Evolutionary conservation across 331 rosid genomes (phyloP).

Genomic region (Quercus phellos): DNA sequence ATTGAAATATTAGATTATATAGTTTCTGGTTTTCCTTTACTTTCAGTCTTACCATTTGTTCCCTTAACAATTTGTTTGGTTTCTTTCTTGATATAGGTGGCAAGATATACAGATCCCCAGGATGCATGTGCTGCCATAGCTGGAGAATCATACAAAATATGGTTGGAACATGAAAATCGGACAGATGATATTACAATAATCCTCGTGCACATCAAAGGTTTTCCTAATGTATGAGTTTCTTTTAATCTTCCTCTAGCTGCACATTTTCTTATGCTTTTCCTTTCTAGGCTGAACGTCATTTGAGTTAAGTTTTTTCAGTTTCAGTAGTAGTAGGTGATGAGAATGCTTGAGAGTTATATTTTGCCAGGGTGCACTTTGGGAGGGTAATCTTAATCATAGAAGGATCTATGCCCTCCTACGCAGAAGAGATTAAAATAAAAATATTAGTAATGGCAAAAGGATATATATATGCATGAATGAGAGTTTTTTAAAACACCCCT

Average conservation of each 20-base stretch:
- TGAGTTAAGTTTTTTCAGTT: not conserved
- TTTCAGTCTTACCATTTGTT: not conserved
- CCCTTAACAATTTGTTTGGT: constrained; percentile 15
- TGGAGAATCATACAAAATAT: constrained; percentile 85
- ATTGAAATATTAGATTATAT: not conserved
- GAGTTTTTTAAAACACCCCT: not conserved
- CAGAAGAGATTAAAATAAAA: not conserved
- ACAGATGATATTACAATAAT: constrained; percentile 96
- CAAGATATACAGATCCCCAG: constrained; percentile 84
- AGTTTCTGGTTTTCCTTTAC: not conserved
- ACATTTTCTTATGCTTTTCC: not conserved
- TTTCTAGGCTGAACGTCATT: not conserved
- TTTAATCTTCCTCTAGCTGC: constrained; percentile 20
- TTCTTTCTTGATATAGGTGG: constrained; percentile 52
- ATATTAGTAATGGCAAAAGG: not conserved
- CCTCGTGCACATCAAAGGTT: constrained; percentile 83
- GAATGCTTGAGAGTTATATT: constrained; percentile 3
- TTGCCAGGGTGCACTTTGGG: not conserved
- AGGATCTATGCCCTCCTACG: not conserved
- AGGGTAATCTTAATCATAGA: not conserved
- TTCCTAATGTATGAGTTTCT: constrained; percentile 60
- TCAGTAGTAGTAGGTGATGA: not conserved
- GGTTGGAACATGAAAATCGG: constrained; percentile 85
- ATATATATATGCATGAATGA: not conserved
- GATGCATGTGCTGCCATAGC: constrained; percentile 97